Evolutionary conservation across 371 early-diverging fungal species (phyloP), one percentile per base, ranked within the genome.

Genomic region (Mucor irregularis): DNA sequence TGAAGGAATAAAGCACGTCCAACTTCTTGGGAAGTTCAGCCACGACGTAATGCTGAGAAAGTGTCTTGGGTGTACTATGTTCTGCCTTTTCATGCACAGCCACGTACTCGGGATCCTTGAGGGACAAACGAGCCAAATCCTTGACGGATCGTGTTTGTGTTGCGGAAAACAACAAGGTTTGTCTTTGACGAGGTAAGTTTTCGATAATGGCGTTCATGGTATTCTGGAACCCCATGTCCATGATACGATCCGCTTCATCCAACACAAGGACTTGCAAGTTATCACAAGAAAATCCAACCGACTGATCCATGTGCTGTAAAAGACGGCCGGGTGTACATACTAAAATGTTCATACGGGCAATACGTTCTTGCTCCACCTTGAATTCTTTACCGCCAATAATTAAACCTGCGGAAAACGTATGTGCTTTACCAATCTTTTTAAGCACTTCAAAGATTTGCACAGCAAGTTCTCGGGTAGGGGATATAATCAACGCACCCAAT

Each of bases 381-480:
- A 97, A 85, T 66, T 94, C 90, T 69, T 95, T 95, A 44, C 96
- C 97, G 37, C 99, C 99, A 67, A 99, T 99, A 25, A 99, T 83
- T 64, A 99, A 78, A 30, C 97, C 99, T 7, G 98, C 98, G 39
- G 95, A 97, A 66, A 96, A 90, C 11, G 81, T 72, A 73, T 95
- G 96, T 45, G 76, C 69, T 35, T 81, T 73, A 7, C 97, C 98
- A 53, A 97, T 84, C 58, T 88, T 92, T 47, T 93, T 83, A 46
- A 98, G 68, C 2, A 96, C 97, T 61, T 94, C 88, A 64, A 96
- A 96, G 26, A 97, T 98, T 74, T 99, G 99, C 19, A 97, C 80
- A 2, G 98, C 93, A 61, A 99, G 80, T 71, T 99, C 99, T 58
- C 99, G 88, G 6, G 99, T 99, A 14, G 99, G 99, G 28, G 97